Percentiles rank a stretch among this genome's conserved stretches.
phyloP scores from a whole-genome alignment of 2,329 filamentous ascomycete genomes.

The Triangularia setosa region DNA sequence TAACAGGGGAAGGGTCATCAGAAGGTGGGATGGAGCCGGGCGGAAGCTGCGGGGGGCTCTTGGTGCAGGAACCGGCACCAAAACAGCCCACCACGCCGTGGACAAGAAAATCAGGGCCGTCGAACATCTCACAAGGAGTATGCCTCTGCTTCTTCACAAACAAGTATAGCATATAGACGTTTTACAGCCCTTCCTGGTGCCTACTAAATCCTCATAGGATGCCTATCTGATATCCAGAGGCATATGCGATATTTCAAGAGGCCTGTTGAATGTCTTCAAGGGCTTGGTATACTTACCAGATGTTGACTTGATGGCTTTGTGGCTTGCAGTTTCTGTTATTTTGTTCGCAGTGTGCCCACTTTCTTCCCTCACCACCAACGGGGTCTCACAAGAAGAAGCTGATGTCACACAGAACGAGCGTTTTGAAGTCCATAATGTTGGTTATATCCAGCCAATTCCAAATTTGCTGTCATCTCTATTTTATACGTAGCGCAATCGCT shows the following conservation, averaged over 20 bases:
- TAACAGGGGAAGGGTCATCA: background rate
- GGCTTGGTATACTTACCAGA: too few relatives aligned
- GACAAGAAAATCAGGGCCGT: background rate
- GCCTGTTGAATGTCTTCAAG: background rate
- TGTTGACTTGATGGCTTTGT: too few relatives aligned
- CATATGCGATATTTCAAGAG: too few relatives aligned
- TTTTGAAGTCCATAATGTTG: background rate
- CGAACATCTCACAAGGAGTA: too few relatives aligned
- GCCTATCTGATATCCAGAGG: background rate
- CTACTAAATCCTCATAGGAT: too few relatives aligned
- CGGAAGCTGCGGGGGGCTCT: constrained; percentile 19
- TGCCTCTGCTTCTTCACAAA: too few relatives aligned
- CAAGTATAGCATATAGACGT: too few relatives aligned
- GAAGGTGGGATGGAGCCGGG: constrained; percentile 5
- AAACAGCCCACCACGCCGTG: background rate
- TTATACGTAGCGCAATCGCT: background rate
- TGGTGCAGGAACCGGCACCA: constrained; percentile 5
- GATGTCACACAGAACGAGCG: background rate
- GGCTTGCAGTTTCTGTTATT: too few relatives aligned
- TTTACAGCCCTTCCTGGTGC: background rate
- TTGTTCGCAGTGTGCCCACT: background rate
- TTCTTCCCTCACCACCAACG: background rate
- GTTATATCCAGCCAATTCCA: background rate
- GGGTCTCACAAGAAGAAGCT: background rate
- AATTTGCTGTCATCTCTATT: background rate